These are phyloP conservation scores for Wickerhamiella allomyrinae DNA, from an alignment of 805 yeast species.

Conservation along the genomic window DNA sequence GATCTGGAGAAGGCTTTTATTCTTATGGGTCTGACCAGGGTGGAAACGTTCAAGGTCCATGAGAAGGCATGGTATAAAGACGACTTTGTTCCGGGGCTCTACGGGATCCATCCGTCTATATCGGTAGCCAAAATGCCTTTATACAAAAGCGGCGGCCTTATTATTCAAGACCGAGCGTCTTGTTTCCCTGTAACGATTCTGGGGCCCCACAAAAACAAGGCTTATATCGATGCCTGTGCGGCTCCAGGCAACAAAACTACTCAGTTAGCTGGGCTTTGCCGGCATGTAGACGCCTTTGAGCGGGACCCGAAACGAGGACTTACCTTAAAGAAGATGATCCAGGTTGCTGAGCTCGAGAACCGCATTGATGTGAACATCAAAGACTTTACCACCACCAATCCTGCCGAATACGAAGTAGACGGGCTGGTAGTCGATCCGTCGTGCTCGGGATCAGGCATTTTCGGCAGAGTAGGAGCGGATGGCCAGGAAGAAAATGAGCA, in stretches of 20 bases:
- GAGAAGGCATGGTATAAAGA: slow-evolving; percentile 39
- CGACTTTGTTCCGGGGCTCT: slow-evolving; percentile 55
- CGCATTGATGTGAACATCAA: slow-evolving; percentile 32
- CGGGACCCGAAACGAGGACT: slow-evolving; percentile 61
- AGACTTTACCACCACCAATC: slow-evolving; percentile 51
- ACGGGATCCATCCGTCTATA: slow-evolving; percentile 69
- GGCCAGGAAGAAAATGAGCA: slow-evolving; percentile 33
- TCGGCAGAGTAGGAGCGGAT: slow-evolving; percentile 42
- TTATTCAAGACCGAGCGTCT: slow-evolving; percentile 92
- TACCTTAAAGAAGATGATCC: slow-evolving; percentile 61
- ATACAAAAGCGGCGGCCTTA: slow-evolving; percentile 61
- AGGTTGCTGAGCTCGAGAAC: slow-evolving; percentile 50
- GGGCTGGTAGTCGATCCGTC: slow-evolving; percentile 91
- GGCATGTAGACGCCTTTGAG: slow-evolving; percentile 57
- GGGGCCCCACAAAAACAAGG: slow-evolving; percentile 43
- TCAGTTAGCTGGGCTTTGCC: slow-evolving; percentile 60
- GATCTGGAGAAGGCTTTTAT: slow-evolving; percentile 26
- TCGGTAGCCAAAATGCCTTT: slow-evolving; percentile 51
- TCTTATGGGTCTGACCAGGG: slow-evolving; percentile 29
- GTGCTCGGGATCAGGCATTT: slow-evolving; percentile 95
- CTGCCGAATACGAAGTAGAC: slow-evolving; percentile 50
- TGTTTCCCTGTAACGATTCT: slow-evolving; percentile 89
- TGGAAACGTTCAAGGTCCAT: slow-evolving; percentile 31
- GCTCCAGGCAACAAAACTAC: slow-evolving; percentile 99
- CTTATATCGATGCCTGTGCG: slow-evolving; percentile 83